These are phyloP conservation scores for Fagus crenata DNA, from an alignment of 306 rosid genomes.

Conservation along the genomic window DNA sequence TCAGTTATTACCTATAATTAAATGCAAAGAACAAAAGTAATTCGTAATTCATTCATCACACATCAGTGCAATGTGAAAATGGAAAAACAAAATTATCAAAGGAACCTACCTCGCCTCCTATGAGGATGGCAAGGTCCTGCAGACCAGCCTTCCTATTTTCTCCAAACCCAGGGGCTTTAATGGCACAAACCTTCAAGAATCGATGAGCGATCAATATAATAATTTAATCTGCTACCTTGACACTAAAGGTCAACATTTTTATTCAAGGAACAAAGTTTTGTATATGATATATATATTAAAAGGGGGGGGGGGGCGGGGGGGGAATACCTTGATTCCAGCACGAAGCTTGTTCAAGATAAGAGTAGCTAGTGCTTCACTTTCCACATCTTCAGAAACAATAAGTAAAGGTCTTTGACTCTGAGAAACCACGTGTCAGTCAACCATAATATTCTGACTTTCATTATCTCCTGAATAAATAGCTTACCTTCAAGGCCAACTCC, in stretches of 20 bases:
- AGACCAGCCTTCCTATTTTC: constrained; percentile 78
- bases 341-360: constrained; percentile 88
- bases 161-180: constrained; percentile 94
- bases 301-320: background rate
- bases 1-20: constrained; percentile 70
- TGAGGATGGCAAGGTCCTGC: constrained; percentile 87
- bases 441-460: background rate
- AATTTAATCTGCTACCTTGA: background rate
- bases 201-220: background rate
- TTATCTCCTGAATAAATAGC: background rate
- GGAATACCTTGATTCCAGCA: constrained; percentile 82
- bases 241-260: background rate
- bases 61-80: background rate
- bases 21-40: background rate
- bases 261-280: background rate
- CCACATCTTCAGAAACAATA: constrained; percentile 87
- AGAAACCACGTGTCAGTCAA: constrained; percentile 22
- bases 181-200: constrained; percentile 72
- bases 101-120: constrained; percentile 71
- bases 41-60: background rate
- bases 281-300: background rate
- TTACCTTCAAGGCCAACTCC: constrained; percentile 85
- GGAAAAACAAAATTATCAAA: background rate
- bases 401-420: constrained; percentile 85
- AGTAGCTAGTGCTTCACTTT: constrained; percentile 86